Evolutionary conservation across 2,329 filamentous ascomycete genomes (phyloP), one percentile per base, ranked within the genome.

Genomic region (Metarhizium sp.): DNA sequence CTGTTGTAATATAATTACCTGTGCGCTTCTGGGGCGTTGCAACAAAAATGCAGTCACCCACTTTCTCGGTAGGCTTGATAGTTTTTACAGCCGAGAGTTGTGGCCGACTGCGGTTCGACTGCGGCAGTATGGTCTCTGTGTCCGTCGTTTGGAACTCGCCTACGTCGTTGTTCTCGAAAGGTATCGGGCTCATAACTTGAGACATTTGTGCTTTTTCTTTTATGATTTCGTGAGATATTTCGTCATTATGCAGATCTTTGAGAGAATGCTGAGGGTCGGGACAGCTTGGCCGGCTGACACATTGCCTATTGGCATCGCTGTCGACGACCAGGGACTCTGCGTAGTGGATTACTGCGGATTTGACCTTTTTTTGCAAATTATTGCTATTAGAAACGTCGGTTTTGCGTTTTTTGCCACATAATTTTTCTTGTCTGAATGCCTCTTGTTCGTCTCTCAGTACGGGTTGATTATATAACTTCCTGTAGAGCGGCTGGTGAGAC

Each of bases 401-500:
- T 48, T 48, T 48, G 25, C 45, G 25, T 11, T 48, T 48, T 18
- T 30, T 48, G 25, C 25, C 2, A 30, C 14, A 2, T 30, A 8
- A 1, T 14, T 29, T 16, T 4, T 14, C 45, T 20, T 14, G 16
- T 30, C 4, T 48, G 38, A 40, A 5, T 30, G 25, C 20, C 11
- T 6, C 14, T 8, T 30, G 20, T 13, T 48, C 18, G 20, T 14
- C 10, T 30, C 45, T 30, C 8, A 25, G 16, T 6, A 30, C 13
- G 6, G 45, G 14, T 30, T 5, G 4, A 6, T 30, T 8, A 8
- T 14, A 16, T 30, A 30, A 30, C 25, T 32, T 48, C 13, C 6
- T 50, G 25, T 16, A 54, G 54, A 20, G 54, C 60, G 3, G 49
- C 47, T 29, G 54, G 6, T 50, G 40, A 8, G 50, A 14, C 18